Base-by-base conservation (phyloP, 2,329 filamentous ascomycete genomes). In the Pseudovirgaria hyperparasitica region DNA sequence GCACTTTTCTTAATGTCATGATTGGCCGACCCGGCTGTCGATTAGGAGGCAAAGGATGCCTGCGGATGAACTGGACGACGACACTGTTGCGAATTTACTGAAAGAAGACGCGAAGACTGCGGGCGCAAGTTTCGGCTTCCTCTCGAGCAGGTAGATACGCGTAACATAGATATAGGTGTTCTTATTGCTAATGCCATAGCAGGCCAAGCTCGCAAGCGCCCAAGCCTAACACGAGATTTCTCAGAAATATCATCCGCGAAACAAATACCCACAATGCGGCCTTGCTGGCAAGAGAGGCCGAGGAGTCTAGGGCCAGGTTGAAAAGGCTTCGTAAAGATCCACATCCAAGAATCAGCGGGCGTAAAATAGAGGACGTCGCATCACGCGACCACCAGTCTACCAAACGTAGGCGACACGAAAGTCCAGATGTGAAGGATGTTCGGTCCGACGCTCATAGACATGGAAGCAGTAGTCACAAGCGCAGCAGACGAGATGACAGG, bases 241-340 rank as follows among this genome's bases (percentile, higher is more conserved):
- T 98, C 22, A 76, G 76, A 31, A 79, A 90, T 43, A 81, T 96
- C 30, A 82, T 98, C 35, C 79, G 77, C 36, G 80, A 90, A 39
- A 92, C 84, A 6, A 80, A 92, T 42, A 78, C 57, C 28, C 87
- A 98, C 56, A 98, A 98, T 65, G 74, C 80, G 14, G 80, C 82
- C 1, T 63, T 96, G 16, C 70, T 84, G 11, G 82, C 80, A 1
- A 92, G 77, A 45, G 87, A 96, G 51, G 75, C 76, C 15, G 73
- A 79, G 25, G 86, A 96, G 38, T 75, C 84, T 0, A 67, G 67
- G 34, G 73, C 73, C 4, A 73, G 82, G 12, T 65, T 92, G 29
- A 68, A 70, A 22, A 25, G 32, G n/a, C 41, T 55, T 36, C 35
- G 49, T n/a, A n/a, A n/a, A n/a, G n/a, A n/a, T n/a, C n/a, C n/a